phyloP scores from a whole-genome alignment of 2,329 filamentous ascomycete genomes.

The Microdochium paspali region DNA sequence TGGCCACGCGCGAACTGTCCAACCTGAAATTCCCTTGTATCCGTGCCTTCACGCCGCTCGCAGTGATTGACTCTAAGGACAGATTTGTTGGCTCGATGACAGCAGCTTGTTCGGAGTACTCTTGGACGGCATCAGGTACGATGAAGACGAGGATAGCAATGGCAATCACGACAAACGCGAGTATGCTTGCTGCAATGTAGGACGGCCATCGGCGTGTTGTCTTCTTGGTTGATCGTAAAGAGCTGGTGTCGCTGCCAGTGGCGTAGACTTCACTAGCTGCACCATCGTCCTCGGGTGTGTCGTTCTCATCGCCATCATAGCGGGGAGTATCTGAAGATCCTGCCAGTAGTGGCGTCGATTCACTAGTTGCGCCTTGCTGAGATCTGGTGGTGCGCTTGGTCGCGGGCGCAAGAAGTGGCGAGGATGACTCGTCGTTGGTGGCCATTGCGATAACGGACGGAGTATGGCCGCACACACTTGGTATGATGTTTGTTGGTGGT shows the following conservation, averaged over 20 bases:
- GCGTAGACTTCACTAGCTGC: neutral
- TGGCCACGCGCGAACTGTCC: conserved; percentile 66
- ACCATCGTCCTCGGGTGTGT: conserved; percentile 16
- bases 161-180: conserved; percentile 52
- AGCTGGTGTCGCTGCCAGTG: conserved; percentile 9
- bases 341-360: conserved; percentile 44
- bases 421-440: conserved; percentile 31
- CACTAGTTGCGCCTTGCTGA: conserved; percentile 17
- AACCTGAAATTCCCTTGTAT: conserved; percentile 76
- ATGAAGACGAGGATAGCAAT: conserved; percentile 77
- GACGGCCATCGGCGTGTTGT: conserved; percentile 62
- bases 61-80: conserved; percentile 76
- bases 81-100: conserved; percentile 77
- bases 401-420: conserved; percentile 31
- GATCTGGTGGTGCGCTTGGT: conserved; percentile 14
- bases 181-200: conserved; percentile 58
- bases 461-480: too few species aligned
- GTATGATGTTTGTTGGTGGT: too few species aligned
- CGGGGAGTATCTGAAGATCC: conserved; percentile 23
- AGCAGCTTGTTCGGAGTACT: conserved; percentile 77
- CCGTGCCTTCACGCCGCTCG: conserved; percentile 66
- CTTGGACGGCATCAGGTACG: conserved; percentile 67
- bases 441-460: conserved; percentile 17
- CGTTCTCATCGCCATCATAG: conserved; percentile 26
- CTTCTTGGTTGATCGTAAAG: conserved; percentile 20